Conservation (phyloP, 1,139 yeast species). For the Hansenula lynferdii region DNA sequence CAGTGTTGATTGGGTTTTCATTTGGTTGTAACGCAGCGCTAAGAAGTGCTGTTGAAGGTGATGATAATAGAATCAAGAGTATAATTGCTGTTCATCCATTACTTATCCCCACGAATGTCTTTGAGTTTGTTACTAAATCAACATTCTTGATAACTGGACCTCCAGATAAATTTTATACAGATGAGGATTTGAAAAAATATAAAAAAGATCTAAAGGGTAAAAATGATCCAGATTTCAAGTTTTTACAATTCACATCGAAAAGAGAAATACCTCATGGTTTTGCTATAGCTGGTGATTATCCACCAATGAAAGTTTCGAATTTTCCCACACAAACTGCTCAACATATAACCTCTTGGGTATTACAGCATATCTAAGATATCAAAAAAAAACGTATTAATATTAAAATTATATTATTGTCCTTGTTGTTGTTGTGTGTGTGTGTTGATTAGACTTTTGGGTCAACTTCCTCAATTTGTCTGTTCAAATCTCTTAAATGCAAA, state of each 20-base stretch:
- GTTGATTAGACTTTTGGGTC: constrained; percentile 24
- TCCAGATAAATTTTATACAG: constrained; percentile 26
- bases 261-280: constrained; percentile 33
- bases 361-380: constrained; percentile 16
- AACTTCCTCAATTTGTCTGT: constrained; percentile 22
- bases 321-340: constrained; percentile 17
- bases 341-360: constrained; percentile 16
- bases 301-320: constrained; percentile 18
- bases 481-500: constrained; percentile 26
- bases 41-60: constrained; percentile 17
- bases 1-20: constrained; percentile 33
- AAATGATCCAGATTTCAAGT: constrained; percentile 16
- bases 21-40: constrained; percentile 33
- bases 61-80: constrained; percentile 24
- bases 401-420: too few species aligned
- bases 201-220: constrained; percentile 15
- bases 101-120: constrained; percentile 26
- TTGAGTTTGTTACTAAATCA: constrained; percentile 25
- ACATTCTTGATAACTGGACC: constrained; percentile 26
- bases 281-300: constrained; percentile 35
- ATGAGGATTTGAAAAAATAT: constrained; percentile 17
- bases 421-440: too few species aligned
- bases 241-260: constrained; percentile 16
- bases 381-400: too few species aligned
- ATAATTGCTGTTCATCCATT: constrained; percentile 31